phyloP scores from a whole-genome alignment of 2,329 filamentous ascomycete species.

The Tolypocladium nubicola region DNA sequence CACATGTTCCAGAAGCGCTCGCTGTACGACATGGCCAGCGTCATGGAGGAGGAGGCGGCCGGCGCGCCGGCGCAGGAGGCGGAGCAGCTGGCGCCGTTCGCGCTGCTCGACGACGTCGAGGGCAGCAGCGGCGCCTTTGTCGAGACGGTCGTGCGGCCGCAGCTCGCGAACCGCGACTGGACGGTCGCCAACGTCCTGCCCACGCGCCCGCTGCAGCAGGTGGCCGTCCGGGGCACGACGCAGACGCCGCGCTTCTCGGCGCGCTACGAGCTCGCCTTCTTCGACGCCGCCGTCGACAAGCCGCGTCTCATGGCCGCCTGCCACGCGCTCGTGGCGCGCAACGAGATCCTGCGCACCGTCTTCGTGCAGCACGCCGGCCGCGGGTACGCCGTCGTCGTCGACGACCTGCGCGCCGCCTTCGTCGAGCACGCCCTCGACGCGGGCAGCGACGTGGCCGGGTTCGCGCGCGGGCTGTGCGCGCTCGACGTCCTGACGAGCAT shows the following conservation, averaged over 20 bases:
- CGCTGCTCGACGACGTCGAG: constrained; percentile 27
- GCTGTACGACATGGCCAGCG: constrained; percentile 41
- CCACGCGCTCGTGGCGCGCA: constrained; percentile 43
- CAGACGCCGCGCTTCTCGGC: constrained; percentile 48
- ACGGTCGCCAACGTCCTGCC: constrained; percentile 46
- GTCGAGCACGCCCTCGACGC: constrained; percentile 39
- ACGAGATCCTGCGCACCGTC: constrained; percentile 57
- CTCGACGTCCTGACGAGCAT: constrained; percentile 45
- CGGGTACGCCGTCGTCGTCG: constrained; percentile 47
- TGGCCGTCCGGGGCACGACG: constrained; percentile 48
- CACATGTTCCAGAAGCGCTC: constrained; percentile 41
- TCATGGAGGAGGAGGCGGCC: constrained; percentile 20
- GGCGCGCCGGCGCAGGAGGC: not conserved
- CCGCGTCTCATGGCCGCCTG: constrained; percentile 38
- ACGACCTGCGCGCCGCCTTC: constrained; percentile 39
- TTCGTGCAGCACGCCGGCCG: constrained; percentile 43
- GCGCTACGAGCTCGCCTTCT: constrained; percentile 55
- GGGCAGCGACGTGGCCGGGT: constrained; percentile 30
- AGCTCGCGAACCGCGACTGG: constrained; percentile 39
- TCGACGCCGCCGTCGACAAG: constrained; percentile 39
- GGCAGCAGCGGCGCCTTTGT: constrained; percentile 33
- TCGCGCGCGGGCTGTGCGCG: constrained; percentile 41
- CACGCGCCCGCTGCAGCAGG: constrained; percentile 45
- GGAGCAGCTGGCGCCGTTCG: constrained; percentile 23
- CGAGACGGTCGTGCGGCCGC: constrained; percentile 35